These are phyloP conservation scores for Marvania coccoides DNA, from an alignment of 139 green algal genomes.

Conservation along the genomic window DNA sequence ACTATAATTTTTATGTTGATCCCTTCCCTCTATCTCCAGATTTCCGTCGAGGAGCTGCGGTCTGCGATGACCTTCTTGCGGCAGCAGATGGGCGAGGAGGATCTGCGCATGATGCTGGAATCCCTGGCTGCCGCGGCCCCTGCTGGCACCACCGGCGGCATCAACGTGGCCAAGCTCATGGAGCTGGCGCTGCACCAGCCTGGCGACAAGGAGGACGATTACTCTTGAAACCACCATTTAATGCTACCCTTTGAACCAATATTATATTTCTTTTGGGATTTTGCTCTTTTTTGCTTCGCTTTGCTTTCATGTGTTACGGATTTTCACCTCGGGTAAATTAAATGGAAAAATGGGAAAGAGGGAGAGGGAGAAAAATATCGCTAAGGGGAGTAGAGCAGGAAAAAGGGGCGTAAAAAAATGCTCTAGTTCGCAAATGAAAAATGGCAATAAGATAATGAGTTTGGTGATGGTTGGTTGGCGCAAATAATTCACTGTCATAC, in stretches of 20 bases:
- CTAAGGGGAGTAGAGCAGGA: too few relatives aligned
- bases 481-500: too few relatives aligned
- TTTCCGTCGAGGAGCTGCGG: slow-evolving; percentile 52
- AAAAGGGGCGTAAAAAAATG: too few relatives aligned
- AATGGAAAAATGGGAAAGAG: too few relatives aligned
- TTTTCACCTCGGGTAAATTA: too few relatives aligned
- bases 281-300: neutral
- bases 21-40: slow-evolving; percentile 16
- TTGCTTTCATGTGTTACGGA: slow-evolving; percentile 7
- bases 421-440: too few relatives aligned
- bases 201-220: slow-evolving; percentile 3
- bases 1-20: neutral
- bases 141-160: neutral
- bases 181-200: slow-evolving; percentile 19
- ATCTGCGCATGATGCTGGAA: slow-evolving; percentile 53
- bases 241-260: too few relatives aligned
- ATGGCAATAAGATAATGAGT: too few relatives aligned
- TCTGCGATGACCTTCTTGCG: slow-evolving; percentile 56
- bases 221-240: neutral
- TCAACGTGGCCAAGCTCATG: slow-evolving; percentile 27
- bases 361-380: too few relatives aligned
- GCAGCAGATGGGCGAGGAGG: slow-evolving; percentile 60
- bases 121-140: slow-evolving; percentile 15
- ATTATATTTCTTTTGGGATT: too few relatives aligned
- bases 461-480: too few relatives aligned